Base-by-base conservation (phyloP, 2,329 filamentous ascomycete species). In the Colletotrichum nymphaeae region DNA sequence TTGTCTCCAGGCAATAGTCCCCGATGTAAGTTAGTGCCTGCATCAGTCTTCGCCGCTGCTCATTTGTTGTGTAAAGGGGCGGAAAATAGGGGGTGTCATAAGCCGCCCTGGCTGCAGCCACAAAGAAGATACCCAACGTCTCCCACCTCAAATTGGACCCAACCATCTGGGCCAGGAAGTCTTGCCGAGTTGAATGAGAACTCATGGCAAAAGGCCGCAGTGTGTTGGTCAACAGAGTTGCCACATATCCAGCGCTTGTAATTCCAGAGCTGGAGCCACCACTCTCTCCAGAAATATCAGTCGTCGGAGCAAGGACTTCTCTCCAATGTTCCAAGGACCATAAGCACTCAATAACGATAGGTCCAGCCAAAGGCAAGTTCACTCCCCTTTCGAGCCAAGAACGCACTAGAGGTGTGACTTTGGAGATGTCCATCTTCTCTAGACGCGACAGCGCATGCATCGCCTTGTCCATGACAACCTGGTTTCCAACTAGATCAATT, bases 1-100 rank as follows among this genome's bases (percentile, higher is more conserved):
- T 75, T 9, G 76, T 73, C 5, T 81, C 42, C 12, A 49, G 19
- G 8, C 42, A 49, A 11, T 49, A 49, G 19, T 49, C 42, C 3
- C 42, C 42, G 8, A 49, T 22, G 19, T 49, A 49, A 22, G 42
- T 49, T 11, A 49, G 4, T 22, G 42, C 42, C 7, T 49, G 42
- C 42, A 49, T 49, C 7, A 49, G 19, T 11, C 42, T 49, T 49
- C 42, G 42, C 19, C 42, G 42, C 19, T 49, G 42, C 19, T 49
- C 42, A 22, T 22, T 49, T n/a, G 42, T 49, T 49, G 42, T 49
- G 4, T 49, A 49, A n/a, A 49, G 42, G 19, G 42, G 42, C 19
- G 42, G 42, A 19, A 49, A 49, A 4, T 49, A 49, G 7, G 42
- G 7, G 0, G 16, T n/a, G 42, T 49, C 42, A 19, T 49, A 49